Evolutionary conservation across 176 grass and related monocot species (phyloP), one percentile per base, ranked within the genome.

Genomic region (Aegilops sharonensis): DNA sequence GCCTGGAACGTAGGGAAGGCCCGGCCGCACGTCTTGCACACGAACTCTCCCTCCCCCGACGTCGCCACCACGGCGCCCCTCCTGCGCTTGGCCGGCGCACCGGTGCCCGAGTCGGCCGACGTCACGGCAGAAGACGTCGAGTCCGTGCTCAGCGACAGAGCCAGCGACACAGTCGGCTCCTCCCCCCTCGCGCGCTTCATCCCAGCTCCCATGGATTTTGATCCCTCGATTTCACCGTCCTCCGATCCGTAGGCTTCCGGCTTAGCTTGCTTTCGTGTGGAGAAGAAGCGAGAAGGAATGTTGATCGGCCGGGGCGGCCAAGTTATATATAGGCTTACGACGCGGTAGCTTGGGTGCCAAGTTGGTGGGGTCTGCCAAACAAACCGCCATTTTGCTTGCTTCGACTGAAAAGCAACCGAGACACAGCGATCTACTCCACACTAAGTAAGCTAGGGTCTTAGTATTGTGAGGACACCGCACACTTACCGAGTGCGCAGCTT

Each of bases 1-100:
- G 92, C 92, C 82, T 94, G 92, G 78, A 94, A 94, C 8, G 92
- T 11, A 0, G 75, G 5, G 87, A 94, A 94, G 10, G 89, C 88
- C 1, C 92, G 86, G 39, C 7, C 8, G 83, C 92, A 91, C 0
- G 45, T 89, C 87, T 74, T 92, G 63, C 92, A 94, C 12, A 91
- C 86, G 89, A 89, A 94, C 4, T 89, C 87, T 72, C 85, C 3
- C 8, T 75, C 10, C 1, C 64, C 11, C 1, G 82, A 82, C 21
- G 78, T 84, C 82, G 43, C 72, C 43, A 31, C 72, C 43, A 75
- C 72, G 25, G 0, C 43, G 8, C 7, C 43, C 14, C 43, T 18
- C 43, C 29, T 69, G 17, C 17, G 18, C 12, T 17, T 31, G 8
- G 67, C 67, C 67, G 32, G 32, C 5, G 2, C 13, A 25, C 9